Evolutionary conservation across 176 grass and related monocot genomes (phyloP), one percentile per base, ranked within the genome.

Genomic region (Puya raimondii): DNA sequence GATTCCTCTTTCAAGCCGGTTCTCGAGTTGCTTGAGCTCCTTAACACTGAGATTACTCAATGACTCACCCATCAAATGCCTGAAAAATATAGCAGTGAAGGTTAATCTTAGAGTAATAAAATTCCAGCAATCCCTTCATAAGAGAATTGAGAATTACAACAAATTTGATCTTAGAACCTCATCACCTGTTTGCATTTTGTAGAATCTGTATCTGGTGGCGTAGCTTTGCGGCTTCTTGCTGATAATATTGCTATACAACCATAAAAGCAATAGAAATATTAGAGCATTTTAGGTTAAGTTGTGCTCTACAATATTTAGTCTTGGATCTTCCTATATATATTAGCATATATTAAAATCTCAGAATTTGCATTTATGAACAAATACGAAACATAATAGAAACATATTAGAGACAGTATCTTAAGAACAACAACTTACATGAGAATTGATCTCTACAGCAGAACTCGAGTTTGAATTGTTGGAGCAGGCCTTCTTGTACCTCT

Each of bases 401-500:
- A 42, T 42, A 42, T 42, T 42, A 42, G 33, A 42, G 5, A 42
- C 33, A 42, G 33, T 42, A 42, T 42, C 33, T 15, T 66, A 26
- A 47, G 14, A 16, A 47, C 9, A 80, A 52, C 18, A 61, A 50
- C 73, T 80, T 90, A 87, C 91, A 51, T 66, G 84, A 70, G 84
- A 83, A 64, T 90, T 96, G 73, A 86, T 79, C 66, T 96, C 91
- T 82, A 87, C 63, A 21, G 78, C 77, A 10, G 84, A 68, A 80
- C 77, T 86, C 65, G 91, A 83, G 54, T 76, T 82, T 13, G 91
- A 96, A 75, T 67, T 80, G 68, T 83, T 87, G 5, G 84, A 79
- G 57, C 82, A 82, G 26, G 87, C 81, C 61, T 96, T 96, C 79
- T 96, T 96, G 76, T 96, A 96, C 84, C 76, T 90, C 73, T 96